These are phyloP conservation scores for Talaromyces sp. DNA, from an alignment of 2,329 filamentous ascomycete genomes.

Conservation along the genomic window DNA sequence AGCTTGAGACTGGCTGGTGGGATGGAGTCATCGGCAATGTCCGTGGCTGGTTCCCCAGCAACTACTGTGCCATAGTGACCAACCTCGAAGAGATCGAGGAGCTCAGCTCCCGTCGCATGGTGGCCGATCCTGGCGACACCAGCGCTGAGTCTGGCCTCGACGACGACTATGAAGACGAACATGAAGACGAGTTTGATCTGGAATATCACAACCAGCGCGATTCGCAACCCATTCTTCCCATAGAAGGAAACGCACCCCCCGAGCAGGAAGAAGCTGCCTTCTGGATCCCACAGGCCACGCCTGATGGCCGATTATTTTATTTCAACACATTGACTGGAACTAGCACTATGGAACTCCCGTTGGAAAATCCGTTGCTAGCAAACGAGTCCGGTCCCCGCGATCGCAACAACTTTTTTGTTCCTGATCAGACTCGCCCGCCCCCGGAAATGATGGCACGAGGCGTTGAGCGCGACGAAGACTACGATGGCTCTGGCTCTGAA, in stretches of 20 bases:
- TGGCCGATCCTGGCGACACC: constrained; percentile 45
- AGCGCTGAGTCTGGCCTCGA: constrained; percentile 49
- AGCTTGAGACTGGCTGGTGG: constrained; percentile 98
- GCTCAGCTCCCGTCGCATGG: constrained; percentile 46
- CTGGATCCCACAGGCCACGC: constrained; percentile 96
- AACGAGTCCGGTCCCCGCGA: constrained; percentile 83
- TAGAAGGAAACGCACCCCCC: constrained; percentile 60
- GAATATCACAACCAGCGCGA: constrained; percentile 56
- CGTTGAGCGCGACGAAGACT: constrained; percentile 76
- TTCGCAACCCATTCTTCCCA: constrained; percentile 55
- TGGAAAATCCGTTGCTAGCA: constrained; percentile 78
- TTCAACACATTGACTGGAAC: constrained; percentile 97
- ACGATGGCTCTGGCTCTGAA: constrained; percentile 86
- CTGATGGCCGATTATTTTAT: constrained; percentile 89
- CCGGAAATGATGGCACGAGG: constrained; percentile 87
- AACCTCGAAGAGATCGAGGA: constrained; percentile 69
- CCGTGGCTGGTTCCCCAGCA: constrained; percentile 98
- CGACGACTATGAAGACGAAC: constrained; percentile 59
- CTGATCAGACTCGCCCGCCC: constrained; percentile 83
- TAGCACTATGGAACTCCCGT: constrained; percentile 86
- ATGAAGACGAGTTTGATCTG: constrained; percentile 64
- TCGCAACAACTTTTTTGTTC: constrained; percentile 80
- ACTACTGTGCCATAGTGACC: constrained; percentile 87
- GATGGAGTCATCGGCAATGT: constrained; percentile 96
- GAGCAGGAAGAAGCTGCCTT: constrained; percentile 87